phyloP scores from a whole-genome alignment of 768 basidiomycete species.

The Auricularia sp. region DNA sequence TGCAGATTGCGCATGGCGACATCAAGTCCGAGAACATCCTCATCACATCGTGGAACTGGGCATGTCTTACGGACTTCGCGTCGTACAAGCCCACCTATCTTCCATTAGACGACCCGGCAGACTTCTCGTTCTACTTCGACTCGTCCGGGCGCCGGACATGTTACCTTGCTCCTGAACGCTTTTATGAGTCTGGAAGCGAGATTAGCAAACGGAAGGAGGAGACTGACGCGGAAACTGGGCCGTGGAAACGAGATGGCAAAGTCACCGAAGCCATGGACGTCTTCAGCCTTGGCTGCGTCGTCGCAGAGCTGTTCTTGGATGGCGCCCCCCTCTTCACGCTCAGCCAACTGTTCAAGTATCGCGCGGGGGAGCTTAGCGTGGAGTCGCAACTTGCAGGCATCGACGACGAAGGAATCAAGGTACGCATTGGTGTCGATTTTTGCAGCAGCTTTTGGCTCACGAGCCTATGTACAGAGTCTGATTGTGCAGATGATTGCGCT shows the following conservation, averaged over 20 bases:
- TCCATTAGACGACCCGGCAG: conserved; percentile 91
- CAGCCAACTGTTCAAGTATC: conserved; percentile 90
- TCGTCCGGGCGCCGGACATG: conserved; percentile 89
- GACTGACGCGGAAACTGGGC: conserved; percentile 36
- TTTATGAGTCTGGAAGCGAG: conserved; percentile 65
- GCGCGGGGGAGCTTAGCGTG: conserved; percentile 73
- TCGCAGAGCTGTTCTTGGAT: conserved; percentile 92
- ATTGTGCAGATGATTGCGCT: conserved; percentile 86
- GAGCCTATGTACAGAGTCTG: conserved; percentile 47
- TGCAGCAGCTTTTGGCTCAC: too few relatives aligned
- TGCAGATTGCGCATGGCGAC: conserved; percentile 85
- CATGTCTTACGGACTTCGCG: conserved; percentile 92
- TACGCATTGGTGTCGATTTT: conserved; percentile 41
- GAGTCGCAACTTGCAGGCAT: conserved; percentile 63
- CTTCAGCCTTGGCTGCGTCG: conserved; percentile 88
- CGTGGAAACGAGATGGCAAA: conserved; percentile 60
- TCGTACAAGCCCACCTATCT: conserved; percentile 92
- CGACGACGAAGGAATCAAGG: conserved; percentile 73
- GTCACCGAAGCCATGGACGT: conserved; percentile 97
- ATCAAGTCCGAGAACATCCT: conserved; percentile 97
- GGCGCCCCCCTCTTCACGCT: conserved; percentile 88
- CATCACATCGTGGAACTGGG: conserved; percentile 92
- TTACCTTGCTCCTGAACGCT: conserved; percentile 93
- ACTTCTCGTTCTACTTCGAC: conserved; percentile 98
- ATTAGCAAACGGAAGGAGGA: conserved; percentile 59